phyloP scores from a whole-genome alignment of 1,284 basidiomycete genomes.

The Leccinum solheimii region DNA sequence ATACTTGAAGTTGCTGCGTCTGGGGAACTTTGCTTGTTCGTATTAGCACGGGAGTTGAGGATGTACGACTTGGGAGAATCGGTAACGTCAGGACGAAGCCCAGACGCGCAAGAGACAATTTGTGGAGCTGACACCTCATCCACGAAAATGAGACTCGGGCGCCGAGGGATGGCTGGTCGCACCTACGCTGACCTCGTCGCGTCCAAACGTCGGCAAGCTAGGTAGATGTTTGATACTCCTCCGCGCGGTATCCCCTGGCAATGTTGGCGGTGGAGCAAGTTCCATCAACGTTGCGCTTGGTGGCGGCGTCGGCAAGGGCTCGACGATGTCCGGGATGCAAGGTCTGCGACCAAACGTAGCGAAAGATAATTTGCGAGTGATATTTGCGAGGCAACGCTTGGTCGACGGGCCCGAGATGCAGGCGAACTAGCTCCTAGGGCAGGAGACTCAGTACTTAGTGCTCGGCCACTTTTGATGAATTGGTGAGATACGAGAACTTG shows the following conservation, averaged over 20 bases:
- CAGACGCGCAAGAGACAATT: not conserved
- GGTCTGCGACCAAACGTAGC: conserved; percentile 20
- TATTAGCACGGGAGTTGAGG: conserved; percentile 19
- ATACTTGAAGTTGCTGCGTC: not conserved
- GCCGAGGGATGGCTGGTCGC: conserved; percentile 15
- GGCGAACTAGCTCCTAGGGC: conserved; percentile 13
- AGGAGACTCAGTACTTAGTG: conserved; percentile 16
- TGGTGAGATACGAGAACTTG: conserved; percentile 22
- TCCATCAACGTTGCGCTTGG: conserved; percentile 12
- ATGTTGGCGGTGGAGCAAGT: conserved; percentile 22
- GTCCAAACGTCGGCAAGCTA: conserved; percentile 21
- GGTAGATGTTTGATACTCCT: conserved; percentile 26
- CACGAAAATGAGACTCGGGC: conserved; percentile 19
- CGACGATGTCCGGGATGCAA: conserved; percentile 3
- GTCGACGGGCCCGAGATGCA: conserved; percentile 19
- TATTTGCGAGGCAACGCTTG: conserved; percentile 26
- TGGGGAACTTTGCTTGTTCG: conserved; percentile 6
- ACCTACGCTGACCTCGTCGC: not conserved
- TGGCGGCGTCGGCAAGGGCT: conserved; percentile 21
- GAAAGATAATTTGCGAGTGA: conserved; percentile 34
- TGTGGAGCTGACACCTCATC: not conserved
- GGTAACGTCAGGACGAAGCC: conserved; percentile 1
- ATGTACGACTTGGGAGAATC: conserved; percentile 16
- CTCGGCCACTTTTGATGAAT: conserved; percentile 26
- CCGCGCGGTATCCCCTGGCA: conserved; percentile 10